These are phyloP conservation scores for Fusarium mundagurra DNA, from an alignment of 2,329 filamentous ascomycete genomes.

Conservation along the genomic window DNA sequence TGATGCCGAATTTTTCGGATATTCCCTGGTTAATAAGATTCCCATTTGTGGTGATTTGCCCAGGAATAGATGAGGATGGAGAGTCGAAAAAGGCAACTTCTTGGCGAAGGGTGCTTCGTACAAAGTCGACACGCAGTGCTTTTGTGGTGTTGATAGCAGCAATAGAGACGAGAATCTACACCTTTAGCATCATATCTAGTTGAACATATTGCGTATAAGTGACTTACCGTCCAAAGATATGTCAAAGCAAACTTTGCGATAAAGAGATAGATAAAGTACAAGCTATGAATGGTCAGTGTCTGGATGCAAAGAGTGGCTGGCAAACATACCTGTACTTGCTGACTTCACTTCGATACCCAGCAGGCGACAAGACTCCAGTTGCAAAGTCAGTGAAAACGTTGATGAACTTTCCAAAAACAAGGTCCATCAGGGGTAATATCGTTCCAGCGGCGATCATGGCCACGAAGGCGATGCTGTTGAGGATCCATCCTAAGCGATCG, in stretches of 20 bases:
- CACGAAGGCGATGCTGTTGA: constrained; percentile 49
- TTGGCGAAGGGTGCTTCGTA: constrained; percentile 55
- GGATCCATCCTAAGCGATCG: constrained; percentile 49
- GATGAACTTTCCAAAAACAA: constrained; percentile 65
- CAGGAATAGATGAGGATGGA: constrained; percentile 54
- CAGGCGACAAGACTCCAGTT: constrained; percentile 52
- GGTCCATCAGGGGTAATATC: constrained; percentile 64
- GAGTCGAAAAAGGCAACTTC: constrained; percentile 66
- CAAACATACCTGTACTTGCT: constrained; percentile 52
- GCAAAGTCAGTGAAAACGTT: constrained; percentile 68
- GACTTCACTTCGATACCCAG: constrained; percentile 60
- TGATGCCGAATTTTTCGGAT: constrained; percentile 56
- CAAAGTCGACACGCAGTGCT: constrained; percentile 50
- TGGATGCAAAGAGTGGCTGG: background rate
- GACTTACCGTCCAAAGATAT: constrained; percentile 62
- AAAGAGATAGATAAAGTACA: constrained; percentile 69
- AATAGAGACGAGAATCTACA: constrained; percentile 50
- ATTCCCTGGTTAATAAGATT: constrained; percentile 58
- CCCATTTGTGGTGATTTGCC: constrained; percentile 59
- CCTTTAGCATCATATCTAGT: background rate
- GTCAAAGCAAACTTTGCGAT: constrained; percentile 63
- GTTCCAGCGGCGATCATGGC: constrained; percentile 52
- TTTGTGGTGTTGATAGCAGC: constrained; percentile 52
- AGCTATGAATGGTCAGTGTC: constrained; percentile 44
- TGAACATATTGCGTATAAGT: background rate